Evolutionary conservation across 2,329 filamentous ascomycete genomes (phyloP).

Genomic region (Alternaria viburni): DNA sequence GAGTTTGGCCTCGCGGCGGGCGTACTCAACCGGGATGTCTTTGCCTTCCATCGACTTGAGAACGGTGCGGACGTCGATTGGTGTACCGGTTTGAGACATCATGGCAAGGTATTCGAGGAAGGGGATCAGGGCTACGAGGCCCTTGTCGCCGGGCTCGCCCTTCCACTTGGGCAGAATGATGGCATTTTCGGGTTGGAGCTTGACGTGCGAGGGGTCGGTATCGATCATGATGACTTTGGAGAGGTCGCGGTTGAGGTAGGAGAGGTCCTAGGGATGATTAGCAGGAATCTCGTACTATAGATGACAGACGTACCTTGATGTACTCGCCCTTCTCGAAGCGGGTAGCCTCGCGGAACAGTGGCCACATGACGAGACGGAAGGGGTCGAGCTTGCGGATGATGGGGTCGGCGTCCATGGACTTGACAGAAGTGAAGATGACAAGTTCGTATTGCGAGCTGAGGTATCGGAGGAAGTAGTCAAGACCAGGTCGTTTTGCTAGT

Average conservation of each 20-base stretch:
- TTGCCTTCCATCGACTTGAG: constrained; percentile 88
- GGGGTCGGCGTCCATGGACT: constrained; percentile 82
- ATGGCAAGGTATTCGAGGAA: constrained; percentile 98
- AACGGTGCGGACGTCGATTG: constrained; percentile 83
- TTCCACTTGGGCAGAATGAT: constrained; percentile 91
- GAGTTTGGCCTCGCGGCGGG: constrained; percentile 82
- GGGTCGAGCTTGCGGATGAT: constrained; percentile 93
- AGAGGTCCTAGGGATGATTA: constrained; percentile 73
- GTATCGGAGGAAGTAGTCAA: constrained; percentile 97
- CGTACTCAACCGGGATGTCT: constrained; percentile 89
- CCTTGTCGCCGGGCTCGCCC: constrained; percentile 81
- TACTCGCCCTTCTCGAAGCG: constrained; percentile 96
- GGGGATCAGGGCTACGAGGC: constrained; percentile 86
- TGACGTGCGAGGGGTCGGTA: constrained; percentile 80
- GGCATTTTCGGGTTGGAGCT: constrained; percentile 93
- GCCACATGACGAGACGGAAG: constrained; percentile 94
- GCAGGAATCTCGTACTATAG: background rate
- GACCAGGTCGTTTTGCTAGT: constrained; percentile 89
- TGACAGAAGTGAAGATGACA: constrained; percentile 91
- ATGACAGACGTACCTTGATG: constrained; percentile 72
- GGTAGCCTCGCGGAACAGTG: constrained; percentile 93
- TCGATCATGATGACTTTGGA: constrained; percentile 96
- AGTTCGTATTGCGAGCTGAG: constrained; percentile 98
- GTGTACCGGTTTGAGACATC: constrained; percentile 68
- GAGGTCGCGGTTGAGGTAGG: constrained; percentile 93